Evolutionary conservation across 2,329 filamentous ascomycete species (phyloP).

Genomic region (Mycogone perniciosa): DNA sequence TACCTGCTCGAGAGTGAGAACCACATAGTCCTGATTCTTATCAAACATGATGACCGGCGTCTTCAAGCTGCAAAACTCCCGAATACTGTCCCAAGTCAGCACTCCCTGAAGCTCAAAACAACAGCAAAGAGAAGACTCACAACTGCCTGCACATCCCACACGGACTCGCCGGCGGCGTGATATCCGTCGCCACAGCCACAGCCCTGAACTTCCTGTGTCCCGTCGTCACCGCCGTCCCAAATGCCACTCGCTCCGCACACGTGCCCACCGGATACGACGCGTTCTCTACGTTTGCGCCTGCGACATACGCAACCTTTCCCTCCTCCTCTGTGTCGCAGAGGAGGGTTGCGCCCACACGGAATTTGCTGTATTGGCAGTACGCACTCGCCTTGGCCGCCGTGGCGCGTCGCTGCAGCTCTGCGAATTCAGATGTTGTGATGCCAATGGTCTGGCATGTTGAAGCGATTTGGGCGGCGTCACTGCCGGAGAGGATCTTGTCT

Average conservation of each 20-base stretch:
- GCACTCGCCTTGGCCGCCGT: constrained; percentile 68
- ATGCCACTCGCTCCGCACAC: constrained; percentile 87
- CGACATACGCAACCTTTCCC: constrained; percentile 14
- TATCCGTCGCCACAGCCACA: constrained; percentile 79
- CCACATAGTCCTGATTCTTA: constrained; percentile 65
- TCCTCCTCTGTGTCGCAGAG: constrained; percentile 43
- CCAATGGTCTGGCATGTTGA: constrained; percentile 28
- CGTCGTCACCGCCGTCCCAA: constrained; percentile 68
- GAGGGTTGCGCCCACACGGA: constrained; percentile 80
- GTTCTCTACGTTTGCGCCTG: constrained; percentile 88
- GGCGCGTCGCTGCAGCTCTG: constrained; percentile 54
- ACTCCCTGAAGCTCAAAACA: not conserved
- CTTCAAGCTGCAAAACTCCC: constrained; percentile 63
- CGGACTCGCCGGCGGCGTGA: constrained; percentile 61
- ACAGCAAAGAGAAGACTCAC: constrained; percentile 40
- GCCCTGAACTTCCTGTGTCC: constrained; percentile 60
- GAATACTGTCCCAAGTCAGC: constrained; percentile 47
- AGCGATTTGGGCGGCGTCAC: constrained; percentile 23
- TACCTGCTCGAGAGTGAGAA: constrained; percentile 63
- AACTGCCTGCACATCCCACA: constrained; percentile 97
- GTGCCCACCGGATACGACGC: constrained; percentile 90
- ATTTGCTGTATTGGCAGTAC: constrained; percentile 90
- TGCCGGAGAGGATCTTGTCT: constrained; percentile 19
- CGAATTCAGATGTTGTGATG: constrained; percentile 59
- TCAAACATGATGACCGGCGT: constrained; percentile 91